Percentiles rank a stretch among this genome's conserved stretches.
Evolutionary conservation across 2,329 filamentous ascomycete genomes (phyloP).

Genomic region (Balansia obtecta): DNA sequence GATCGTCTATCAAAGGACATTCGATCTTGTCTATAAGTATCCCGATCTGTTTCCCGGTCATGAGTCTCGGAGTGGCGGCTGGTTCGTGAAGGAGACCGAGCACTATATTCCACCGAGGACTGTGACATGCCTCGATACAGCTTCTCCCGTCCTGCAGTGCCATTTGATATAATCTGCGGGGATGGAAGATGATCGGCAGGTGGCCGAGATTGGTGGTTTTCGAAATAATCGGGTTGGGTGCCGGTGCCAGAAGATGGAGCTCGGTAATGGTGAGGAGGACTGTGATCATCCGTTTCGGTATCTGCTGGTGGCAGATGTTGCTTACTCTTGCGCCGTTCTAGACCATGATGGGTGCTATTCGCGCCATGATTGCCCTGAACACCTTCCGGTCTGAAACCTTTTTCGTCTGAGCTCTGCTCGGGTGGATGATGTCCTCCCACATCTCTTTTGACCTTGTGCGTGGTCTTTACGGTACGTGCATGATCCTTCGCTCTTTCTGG

Average conservation of each 20-base stretch:
- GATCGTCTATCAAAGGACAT: conserved; percentile 17
- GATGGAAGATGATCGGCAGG: conserved; percentile 25
- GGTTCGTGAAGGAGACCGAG: conserved; percentile 19
- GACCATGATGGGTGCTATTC: conserved; percentile 9
- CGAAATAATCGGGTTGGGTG: conserved; percentile 20
- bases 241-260: conserved; percentile 23
- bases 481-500: conserved; percentile 16
- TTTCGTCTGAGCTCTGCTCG: not conserved
- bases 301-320: conserved; percentile 32
- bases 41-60: conserved; percentile 15
- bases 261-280: conserved; percentile 19
- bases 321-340: conserved; percentile 20
- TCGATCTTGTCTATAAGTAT: conserved; percentile 14
- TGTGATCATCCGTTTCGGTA: conserved; percentile 23
- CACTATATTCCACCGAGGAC: conserved; percentile 19
- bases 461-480: not conserved
- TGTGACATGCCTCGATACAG: conserved; percentile 21
- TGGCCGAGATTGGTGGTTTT: conserved; percentile 15
- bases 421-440: not conserved
- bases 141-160: conserved; percentile 29
- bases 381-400: not conserved
- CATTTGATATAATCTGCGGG: conserved; percentile 29
- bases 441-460: not conserved
- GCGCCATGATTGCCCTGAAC: not conserved
- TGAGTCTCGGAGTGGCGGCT: conserved; percentile 15